These are phyloP conservation scores for Syncephalastrum contaminatum DNA, from an alignment of 371 early-diverging fungal genomes.

Conservation along the genomic window DNA sequence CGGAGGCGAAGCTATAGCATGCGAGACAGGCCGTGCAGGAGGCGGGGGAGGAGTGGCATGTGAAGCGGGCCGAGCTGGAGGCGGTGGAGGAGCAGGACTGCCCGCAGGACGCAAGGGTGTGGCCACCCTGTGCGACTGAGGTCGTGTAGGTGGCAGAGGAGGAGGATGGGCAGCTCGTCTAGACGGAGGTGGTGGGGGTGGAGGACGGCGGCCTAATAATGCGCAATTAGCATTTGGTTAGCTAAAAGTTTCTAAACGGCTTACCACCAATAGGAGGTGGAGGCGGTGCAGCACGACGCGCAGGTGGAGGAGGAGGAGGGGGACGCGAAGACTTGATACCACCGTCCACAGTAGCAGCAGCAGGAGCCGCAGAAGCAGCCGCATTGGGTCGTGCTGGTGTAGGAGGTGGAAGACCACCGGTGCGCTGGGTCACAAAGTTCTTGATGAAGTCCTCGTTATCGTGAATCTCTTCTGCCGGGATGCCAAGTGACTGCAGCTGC, in stretches of 20 bases:
- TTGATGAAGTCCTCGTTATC: slow-evolving; percentile 49
- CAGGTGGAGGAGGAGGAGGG: slow-evolving; percentile 36
- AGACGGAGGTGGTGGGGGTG: slow-evolving; percentile 41
- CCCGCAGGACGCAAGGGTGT: not conserved
- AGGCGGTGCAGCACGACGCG: slow-evolving; percentile 26
- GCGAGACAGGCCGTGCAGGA: not conserved
- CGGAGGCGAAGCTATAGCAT: not conserved
- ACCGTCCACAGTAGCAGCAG: not conserved
- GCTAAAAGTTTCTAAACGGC: too few species aligned
- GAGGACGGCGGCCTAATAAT: slow-evolving; percentile 37
- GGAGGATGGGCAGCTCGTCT: slow-evolving; percentile 10
- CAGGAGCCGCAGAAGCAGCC: slow-evolving; percentile 20
- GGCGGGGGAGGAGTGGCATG: slow-evolving; percentile 3
- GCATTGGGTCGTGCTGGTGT: slow-evolving; percentile 14
- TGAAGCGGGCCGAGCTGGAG: slow-evolving; percentile 19
- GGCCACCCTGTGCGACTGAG: slow-evolving; percentile 5
- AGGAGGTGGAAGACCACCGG: slow-evolving; percentile 31
- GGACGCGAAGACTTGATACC: slow-evolving; percentile 21
- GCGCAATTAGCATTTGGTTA: too few species aligned
- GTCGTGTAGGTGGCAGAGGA: slow-evolving; percentile 17
- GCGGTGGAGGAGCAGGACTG: slow-evolving; percentile 16
- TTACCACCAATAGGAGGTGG: slow-evolving; percentile 40
- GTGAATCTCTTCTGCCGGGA: slow-evolving; percentile 42
- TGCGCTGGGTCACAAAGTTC: slow-evolving; percentile 44
- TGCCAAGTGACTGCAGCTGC: slow-evolving; percentile 44